Percentiles rank a stretch among this genome's conserved stretches.
phyloP scores from a whole-genome alignment of 495 filamentous ascomycete genomes.

The Aspergillus kassunensis region DNA sequence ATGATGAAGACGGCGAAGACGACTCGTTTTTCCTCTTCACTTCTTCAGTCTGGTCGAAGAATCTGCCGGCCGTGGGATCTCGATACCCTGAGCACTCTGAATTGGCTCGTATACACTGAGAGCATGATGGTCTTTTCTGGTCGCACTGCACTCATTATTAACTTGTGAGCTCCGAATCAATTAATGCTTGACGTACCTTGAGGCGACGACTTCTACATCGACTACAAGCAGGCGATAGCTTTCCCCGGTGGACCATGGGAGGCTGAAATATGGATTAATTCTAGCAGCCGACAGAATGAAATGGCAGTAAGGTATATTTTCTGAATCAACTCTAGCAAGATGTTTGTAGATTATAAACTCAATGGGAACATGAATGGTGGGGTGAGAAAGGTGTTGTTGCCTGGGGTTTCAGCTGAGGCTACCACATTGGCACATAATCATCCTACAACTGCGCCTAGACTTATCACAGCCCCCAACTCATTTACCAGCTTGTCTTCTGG shows the following conservation, averaged over 20 bases:
- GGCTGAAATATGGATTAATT: not conserved
- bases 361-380: no score
- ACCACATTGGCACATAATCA: no score
- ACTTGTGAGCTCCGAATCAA: not conserved
- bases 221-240: constrained; percentile 19
- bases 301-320: no score
- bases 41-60: constrained; percentile 18
- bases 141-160: constrained; percentile 19
- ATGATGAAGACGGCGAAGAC: not conserved
- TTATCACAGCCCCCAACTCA: no score
- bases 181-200: constrained; percentile 12
- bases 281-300: no score
- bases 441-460: no score
- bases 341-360: no score
- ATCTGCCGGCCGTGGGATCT: constrained; percentile 12
- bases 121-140: constrained; percentile 25
- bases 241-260: constrained; percentile 22
- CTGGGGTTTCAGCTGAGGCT: no score
- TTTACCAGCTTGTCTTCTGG: no score
- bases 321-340: no score
- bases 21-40: constrained; percentile 12
- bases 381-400: no score
- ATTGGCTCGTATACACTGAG: constrained; percentile 23
- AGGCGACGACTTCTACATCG: constrained; percentile 21
- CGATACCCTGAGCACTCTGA: constrained; percentile 28